A percentile compares a stretch with the other conserved stretches of the same genome.
These are phyloP conservation scores for Cadophora sp. DNA, from an alignment of 2,329 filamentous ascomycete genomes.

Conservation along the genomic window DNA sequence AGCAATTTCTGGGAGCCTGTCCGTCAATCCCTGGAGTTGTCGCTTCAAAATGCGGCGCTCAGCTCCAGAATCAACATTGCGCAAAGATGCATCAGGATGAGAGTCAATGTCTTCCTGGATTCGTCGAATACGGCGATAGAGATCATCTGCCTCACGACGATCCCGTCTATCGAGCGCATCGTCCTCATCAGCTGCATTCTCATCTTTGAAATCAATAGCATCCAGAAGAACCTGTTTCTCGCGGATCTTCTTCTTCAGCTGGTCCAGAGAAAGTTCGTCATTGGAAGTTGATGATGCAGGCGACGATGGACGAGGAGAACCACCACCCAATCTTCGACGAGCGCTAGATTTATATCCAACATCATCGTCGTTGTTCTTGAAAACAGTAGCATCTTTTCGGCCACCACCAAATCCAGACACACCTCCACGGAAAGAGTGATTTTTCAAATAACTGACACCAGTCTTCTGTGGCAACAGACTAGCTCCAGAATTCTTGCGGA, in stretches of 20 bases:
- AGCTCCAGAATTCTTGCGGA: constrained; percentile 86
- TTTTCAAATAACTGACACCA: constrained; percentile 97
- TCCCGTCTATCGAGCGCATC: constrained; percentile 90
- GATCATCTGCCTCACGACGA: constrained; percentile 88
- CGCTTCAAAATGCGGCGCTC: constrained; percentile 86
- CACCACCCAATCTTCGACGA: constrained; percentile 75
- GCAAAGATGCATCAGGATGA: constrained; percentile 78
- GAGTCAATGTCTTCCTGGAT: constrained; percentile 94
- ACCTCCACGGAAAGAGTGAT: constrained; percentile 81
- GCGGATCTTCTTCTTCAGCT: constrained; percentile 88
- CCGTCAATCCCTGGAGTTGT: constrained; percentile 86
- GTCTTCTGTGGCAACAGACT: constrained; percentile 93
- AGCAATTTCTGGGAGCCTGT: constrained; percentile 89
- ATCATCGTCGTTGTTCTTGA: constrained; percentile 94
- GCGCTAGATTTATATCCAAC: constrained; percentile 94
- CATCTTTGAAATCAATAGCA: constrained; percentile 95
- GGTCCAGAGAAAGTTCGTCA: constrained; percentile 85
- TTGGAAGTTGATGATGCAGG: constrained; percentile 72
- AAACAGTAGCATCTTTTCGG: constrained; percentile 94
- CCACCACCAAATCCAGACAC: constrained; percentile 61
- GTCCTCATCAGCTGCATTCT: constrained; percentile 88
- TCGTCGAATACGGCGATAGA: constrained; percentile 89
- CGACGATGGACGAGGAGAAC: constrained; percentile 81
- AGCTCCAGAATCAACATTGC: constrained; percentile 81
- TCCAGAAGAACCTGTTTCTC: constrained; percentile 95